Evolutionary conservation across 1,284 basidiomycete genomes (phyloP).

Genomic region (Veloboletus limbatus): DNA sequence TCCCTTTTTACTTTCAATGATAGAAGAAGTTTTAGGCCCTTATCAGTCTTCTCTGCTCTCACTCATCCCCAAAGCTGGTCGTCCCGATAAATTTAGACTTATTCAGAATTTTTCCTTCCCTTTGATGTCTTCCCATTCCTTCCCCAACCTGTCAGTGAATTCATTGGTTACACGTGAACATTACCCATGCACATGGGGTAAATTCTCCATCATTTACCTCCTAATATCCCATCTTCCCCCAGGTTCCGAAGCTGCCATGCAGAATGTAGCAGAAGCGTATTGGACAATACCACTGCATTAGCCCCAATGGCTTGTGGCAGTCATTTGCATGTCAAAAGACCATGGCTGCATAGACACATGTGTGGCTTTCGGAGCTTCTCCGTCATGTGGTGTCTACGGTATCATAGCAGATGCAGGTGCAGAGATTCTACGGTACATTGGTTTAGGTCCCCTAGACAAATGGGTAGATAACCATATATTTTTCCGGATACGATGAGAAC

Average conservation of each 20-base stretch:
- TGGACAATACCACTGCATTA: not conserved
- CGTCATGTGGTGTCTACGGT: slow-evolving; percentile 35
- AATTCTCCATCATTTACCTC: not conserved
- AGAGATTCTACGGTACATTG: not conserved
- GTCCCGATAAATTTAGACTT: not conserved
- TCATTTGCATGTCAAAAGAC: not conserved
- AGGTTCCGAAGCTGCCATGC: not conserved
- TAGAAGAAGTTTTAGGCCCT: not conserved
- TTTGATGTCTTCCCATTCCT: accelerated
- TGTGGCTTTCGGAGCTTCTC: slow-evolving; percentile 22
- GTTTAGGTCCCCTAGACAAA: slow-evolving; percentile 2
- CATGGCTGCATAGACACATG: slow-evolving; percentile 1
- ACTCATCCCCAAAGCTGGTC: not conserved
- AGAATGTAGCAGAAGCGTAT: slow-evolving; percentile 2
- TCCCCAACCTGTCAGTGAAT: not conserved
- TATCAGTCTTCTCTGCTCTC: slow-evolving; percentile 7
- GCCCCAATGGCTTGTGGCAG: not conserved
- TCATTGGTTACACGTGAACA: accelerated
- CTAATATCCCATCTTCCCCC: not conserved
- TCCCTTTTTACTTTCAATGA: not conserved
- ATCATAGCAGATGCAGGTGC: slow-evolving; percentile 29
- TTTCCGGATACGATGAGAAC: not conserved
- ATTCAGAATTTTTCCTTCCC: slow-evolving; percentile 7
- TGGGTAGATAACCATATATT: slow-evolving; percentile 10
- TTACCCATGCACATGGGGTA: not conserved